A percentile compares a stretch with the other conserved stretches of the same genome.
Evolutionary conservation across 768 basidiomycete genomes (phyloP).

Genomic region (Termitomyces sp.): DNA sequence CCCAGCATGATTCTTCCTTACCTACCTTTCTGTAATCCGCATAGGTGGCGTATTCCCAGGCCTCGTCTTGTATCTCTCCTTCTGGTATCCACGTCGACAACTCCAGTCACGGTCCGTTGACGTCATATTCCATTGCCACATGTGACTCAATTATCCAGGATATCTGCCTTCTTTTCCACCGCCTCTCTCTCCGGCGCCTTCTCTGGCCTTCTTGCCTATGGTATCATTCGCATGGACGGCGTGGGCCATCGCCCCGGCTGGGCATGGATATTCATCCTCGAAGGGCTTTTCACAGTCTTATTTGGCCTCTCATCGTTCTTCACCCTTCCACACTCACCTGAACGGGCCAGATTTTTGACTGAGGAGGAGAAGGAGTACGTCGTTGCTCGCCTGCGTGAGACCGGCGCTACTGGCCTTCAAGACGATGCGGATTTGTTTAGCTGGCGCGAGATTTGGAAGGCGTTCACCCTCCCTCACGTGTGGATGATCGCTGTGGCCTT

Average conservation of each 20-base stretch:
- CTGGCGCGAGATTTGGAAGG: constrained; percentile 48
- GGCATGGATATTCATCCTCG: constrained; percentile 66
- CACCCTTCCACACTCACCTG: constrained; percentile 40
- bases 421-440: constrained; percentile 40
- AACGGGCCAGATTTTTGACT: constrained; percentile 43
- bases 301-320: constrained; percentile 49
- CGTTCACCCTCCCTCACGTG: constrained; percentile 48
- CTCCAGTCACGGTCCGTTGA: constrained; percentile 35
- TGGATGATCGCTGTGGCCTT: constrained; percentile 43
- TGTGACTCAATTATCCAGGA: constrained; percentile 31
- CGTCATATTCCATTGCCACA: background rate
- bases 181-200: constrained; percentile 61
- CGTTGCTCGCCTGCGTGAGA: constrained; percentile 29
- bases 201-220: constrained; percentile 62
- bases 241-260: constrained; percentile 49
- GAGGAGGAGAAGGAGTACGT: constrained; percentile 44
- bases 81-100: constrained; percentile 46
- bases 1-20: background rate
- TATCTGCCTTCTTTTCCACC: constrained; percentile 44
- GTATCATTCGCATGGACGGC: constrained; percentile 61
- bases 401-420: constrained; percentile 30
- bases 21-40: background rate
- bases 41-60: constrained; percentile 54
- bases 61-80: constrained; percentile 50
- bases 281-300: constrained; percentile 58